Evolutionary conservation across 495 filamentous ascomycete genomes (phyloP).

Genomic region (Thermochaetoides thermophila): DNA sequence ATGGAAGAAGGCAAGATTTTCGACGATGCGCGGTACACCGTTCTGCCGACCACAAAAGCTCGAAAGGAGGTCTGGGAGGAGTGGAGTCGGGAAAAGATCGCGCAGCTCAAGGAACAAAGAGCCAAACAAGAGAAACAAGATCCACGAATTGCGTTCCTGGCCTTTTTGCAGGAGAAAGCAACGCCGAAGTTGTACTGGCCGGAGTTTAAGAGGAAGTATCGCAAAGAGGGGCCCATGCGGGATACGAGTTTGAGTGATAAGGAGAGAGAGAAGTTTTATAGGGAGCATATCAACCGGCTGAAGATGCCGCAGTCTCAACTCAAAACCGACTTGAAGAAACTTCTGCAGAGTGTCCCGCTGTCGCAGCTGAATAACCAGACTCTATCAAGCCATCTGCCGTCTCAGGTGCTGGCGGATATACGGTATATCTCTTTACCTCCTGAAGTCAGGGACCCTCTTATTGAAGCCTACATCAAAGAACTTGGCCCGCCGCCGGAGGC

Average conservation of each 20-base stretch:
- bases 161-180: constrained; percentile 64
- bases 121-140: constrained; percentile 70
- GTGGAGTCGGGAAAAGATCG: constrained; percentile 65
- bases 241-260: constrained; percentile 64
- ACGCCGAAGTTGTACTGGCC: constrained; percentile 91
- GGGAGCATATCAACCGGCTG: constrained; percentile 66
- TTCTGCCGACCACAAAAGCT: constrained; percentile 62
- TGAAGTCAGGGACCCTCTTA: constrained; percentile 52
- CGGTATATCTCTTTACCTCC: constrained; percentile 69
- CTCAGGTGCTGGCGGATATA: constrained; percentile 55
- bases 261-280: constrained; percentile 80
- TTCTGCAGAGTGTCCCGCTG: constrained; percentile 56
- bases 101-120: constrained; percentile 51
- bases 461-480: constrained; percentile 62
- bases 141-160: constrained; percentile 69
- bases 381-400: constrained; percentile 47
- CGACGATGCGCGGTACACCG: constrained; percentile 74
- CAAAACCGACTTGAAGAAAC: constrained; percentile 63
- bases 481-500: constrained; percentile 50
- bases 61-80: constrained; percentile 68
- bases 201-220: constrained; percentile 85
- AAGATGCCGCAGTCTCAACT: constrained; percentile 60
- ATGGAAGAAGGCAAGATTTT: constrained; percentile 71
- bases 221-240: constrained; percentile 67
- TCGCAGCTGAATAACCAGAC: constrained; percentile 52